Conservation (phyloP, 768 basidiomycete genomes). For the Kwoniella sp. region DNA sequence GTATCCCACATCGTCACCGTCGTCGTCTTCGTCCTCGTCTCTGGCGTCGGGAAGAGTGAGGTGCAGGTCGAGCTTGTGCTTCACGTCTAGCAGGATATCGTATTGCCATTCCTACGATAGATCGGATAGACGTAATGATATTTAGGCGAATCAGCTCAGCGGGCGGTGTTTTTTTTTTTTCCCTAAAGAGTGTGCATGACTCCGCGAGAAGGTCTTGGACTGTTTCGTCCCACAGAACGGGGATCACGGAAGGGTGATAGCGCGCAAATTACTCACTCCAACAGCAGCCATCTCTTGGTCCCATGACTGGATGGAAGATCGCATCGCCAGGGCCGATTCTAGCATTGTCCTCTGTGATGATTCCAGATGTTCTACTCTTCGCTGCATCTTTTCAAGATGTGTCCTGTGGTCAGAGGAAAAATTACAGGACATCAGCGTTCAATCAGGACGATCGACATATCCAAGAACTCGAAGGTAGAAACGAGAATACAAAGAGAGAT, state of each 20-base stretch:
- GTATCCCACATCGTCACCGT: neutral
- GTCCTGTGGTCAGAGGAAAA: no score
- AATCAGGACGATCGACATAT: neutral
- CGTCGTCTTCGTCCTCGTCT: neutral
- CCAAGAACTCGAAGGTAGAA: neutral
- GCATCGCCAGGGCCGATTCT: conserved; percentile 28
- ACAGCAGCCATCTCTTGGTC: conserved; percentile 31
- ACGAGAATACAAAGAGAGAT: no score
- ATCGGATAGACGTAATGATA: no score
- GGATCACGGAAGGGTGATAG: no score
- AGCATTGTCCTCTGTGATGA: conserved; percentile 30
- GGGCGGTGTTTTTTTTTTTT: no score
- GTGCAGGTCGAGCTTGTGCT: conserved; percentile 25
- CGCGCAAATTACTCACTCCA: conserved; percentile 34
- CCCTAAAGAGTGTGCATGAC: no score
- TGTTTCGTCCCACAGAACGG: no score
- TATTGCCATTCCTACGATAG: conserved; percentile 36
- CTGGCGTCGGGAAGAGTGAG: neutral
- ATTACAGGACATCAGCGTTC: neutral
- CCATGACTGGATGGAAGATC: conserved; percentile 34
- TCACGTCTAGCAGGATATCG: conserved; percentile 38
- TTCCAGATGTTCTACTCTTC: conserved; percentile 34
- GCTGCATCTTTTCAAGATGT: conserved; percentile 22
- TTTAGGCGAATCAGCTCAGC: no score
- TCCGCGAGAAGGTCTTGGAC: no score